Percentiles rank a stretch among this genome's conserved stretches.
phyloP scores from a whole-genome alignment of 139 green algal genomes.

The Chlamydomonas incerta region DNA sequence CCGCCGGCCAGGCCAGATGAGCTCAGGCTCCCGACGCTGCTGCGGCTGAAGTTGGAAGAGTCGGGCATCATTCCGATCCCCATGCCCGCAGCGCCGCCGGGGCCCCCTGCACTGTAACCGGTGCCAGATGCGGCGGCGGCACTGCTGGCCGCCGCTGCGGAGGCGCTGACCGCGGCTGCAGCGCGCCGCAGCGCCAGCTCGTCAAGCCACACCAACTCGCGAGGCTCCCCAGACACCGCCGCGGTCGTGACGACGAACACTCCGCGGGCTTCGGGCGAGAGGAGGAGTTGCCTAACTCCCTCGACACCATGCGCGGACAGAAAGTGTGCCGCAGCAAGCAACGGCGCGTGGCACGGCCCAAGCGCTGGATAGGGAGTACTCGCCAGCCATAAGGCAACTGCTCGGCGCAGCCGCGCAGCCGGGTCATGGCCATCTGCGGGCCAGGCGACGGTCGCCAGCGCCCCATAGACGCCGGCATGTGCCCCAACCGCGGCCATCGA shows the following conservation, averaged over 20 bases:
- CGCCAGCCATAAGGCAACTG: not conserved
- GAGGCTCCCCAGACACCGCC: not conserved
- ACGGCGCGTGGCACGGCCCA: not conserved
- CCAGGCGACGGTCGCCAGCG: not conserved
- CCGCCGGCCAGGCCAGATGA: no score
- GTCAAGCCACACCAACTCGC: slow-evolving; percentile 13
- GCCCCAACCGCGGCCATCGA: no score
- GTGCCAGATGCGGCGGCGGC: not conserved
- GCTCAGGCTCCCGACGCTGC: not conserved
- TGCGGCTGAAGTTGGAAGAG: not conserved
- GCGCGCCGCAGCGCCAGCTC: not conserved
- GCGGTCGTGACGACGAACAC: not conserved
- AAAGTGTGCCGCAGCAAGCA: not conserved
- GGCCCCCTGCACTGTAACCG: not conserved
- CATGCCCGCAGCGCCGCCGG: not conserved
- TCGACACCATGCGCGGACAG: not conserved
- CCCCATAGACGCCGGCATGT: no score
- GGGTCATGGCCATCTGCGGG: not conserved
- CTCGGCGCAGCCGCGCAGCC: not conserved
- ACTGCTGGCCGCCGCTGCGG: not conserved
- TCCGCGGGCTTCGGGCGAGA: not conserved
- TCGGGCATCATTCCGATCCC: not conserved
- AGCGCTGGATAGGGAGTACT: not conserved
- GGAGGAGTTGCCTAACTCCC: not conserved
- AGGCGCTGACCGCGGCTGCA: not conserved